A percentile compares a stretch with the other conserved stretches of the same genome.
phyloP scores from a whole-genome alignment of 2,329 filamentous ascomycete genomes.

The Cercospora citrullina region DNA sequence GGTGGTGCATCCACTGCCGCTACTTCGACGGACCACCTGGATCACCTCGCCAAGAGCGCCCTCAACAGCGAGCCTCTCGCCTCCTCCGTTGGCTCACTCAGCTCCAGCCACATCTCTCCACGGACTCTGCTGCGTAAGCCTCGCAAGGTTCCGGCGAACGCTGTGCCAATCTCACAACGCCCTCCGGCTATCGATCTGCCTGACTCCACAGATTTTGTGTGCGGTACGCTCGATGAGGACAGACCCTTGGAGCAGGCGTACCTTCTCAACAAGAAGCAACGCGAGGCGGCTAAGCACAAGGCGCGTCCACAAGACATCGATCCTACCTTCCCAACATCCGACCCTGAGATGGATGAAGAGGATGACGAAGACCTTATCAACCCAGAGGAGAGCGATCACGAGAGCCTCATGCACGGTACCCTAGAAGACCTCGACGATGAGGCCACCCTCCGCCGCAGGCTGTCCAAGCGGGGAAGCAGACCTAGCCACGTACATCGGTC shows the following conservation, averaged over 20 bases:
- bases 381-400: slow-evolving; percentile 62
- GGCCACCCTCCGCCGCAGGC: slow-evolving; percentile 41
- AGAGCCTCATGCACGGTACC: slow-evolving; percentile 64
- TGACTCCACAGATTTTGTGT: slow-evolving; percentile 99
- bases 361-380: slow-evolving; percentile 63
- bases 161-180: slow-evolving; percentile 40
- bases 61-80: slow-evolving; percentile 52
- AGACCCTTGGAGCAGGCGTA: slow-evolving; percentile 92
- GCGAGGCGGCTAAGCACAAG: slow-evolving; percentile 77
- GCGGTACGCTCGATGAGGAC: slow-evolving; percentile 94
- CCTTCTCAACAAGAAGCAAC: slow-evolving; percentile 77
- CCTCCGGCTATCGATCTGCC: slow-evolving; percentile 68
- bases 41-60: slow-evolving; percentile 47
- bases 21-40: slow-evolving; percentile 55
- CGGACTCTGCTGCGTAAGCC: slow-evolving; percentile 17
- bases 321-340: slow-evolving; percentile 92
- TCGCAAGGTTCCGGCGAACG: slow-evolving; percentile 35
- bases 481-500: slow-evolving; percentile 37
- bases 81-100: slow-evolving; percentile 56
- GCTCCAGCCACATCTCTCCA: slow-evolving; percentile 34
- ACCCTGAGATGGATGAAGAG: slow-evolving; percentile 80
- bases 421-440: slow-evolving; percentile 37
- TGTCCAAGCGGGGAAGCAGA: slow-evolving; percentile 36
- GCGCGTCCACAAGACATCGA: slow-evolving; percentile 94
- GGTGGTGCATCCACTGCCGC: slow-evolving; percentile 53